Evolutionary conservation across 495 filamentous ascomycete genomes (phyloP), one percentile per base, ranked within the genome.

Genomic region (Talaromyces proteolyticus): DNA sequence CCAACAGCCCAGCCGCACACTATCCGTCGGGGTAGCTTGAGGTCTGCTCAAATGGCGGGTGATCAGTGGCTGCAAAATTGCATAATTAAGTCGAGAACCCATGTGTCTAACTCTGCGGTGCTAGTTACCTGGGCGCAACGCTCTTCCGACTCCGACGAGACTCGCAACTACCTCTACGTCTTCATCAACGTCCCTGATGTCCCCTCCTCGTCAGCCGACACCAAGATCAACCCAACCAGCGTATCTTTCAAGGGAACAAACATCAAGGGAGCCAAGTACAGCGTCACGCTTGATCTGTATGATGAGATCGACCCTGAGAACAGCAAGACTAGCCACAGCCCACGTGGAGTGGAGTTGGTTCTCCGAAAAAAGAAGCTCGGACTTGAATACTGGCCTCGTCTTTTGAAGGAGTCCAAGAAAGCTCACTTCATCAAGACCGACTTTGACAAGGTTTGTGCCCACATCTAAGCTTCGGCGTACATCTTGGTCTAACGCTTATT

Each of bases 111-210:
- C 3, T 45, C 17, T 2, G 20, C 6, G 1, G 37, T 42, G 44
- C 50, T 60, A 98, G 93, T 97, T 57, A 85, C 87, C 72, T 98
- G 93, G 93, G 92, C 93, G 24, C 93, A 98, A 75, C 92, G 93
- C 76, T 96, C 93, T 40, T 91, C 85, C 66, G 72, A 63, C 52
- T 70, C 74, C 53, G 94, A 97, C 18, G 62, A 83, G 34, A 80
- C 83, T 63, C 92, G 90, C 72, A 97, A 97, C 73, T 84, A 87
- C 75, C 74, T 97, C 75, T 93, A 88, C 75, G 82, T 97, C 46
- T 94, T 87, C 63, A 86, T 98, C 73, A 80, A 81, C 58, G 87
- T 87, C 26, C 75, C 89, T 54, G 92, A 98, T 66, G 85, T 96
- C 25, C 67, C 82, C 44, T 67, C 75, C 53, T 63, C 72, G 22